These are phyloP conservation scores for Tulasnella sp. DNA, from an alignment of 768 basidiomycete species.

Conservation along the genomic window DNA sequence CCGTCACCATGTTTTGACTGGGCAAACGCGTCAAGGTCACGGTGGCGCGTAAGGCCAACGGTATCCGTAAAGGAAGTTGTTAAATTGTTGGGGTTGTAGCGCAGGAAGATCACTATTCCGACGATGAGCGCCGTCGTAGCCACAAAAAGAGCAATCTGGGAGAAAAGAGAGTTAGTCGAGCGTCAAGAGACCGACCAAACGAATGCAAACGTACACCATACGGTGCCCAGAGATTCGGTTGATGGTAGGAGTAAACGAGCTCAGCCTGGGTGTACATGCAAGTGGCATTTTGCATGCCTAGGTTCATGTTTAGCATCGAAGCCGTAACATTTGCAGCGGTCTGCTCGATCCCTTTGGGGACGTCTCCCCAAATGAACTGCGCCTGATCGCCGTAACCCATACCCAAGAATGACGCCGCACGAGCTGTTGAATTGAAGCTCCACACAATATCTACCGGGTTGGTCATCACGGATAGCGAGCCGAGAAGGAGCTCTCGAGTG, in stretches of 20 bases:
- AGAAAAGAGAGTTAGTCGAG: background rate
- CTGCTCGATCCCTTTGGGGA: background rate
- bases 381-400: background rate
- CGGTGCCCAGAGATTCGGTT: background rate
- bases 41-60: background rate
- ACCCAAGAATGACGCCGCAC: background rate
- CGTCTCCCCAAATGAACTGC: background rate
- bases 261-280: background rate
- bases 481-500: background rate
- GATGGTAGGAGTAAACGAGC: background rate
- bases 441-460: background rate
- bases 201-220: background rate
- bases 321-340: background rate
- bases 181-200: background rate
- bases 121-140: background rate
- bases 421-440: background rate
- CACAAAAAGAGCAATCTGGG: background rate
- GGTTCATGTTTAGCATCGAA: background rate
- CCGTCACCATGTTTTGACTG: background rate
- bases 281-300: background rate
- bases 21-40: background rate
- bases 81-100: background rate
- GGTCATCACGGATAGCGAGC: background rate
- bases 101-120: background rate
- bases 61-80: background rate